Base-by-base conservation (phyloP, 805 yeast genomes). In the Lipomyces yamanashiensis region DNA sequence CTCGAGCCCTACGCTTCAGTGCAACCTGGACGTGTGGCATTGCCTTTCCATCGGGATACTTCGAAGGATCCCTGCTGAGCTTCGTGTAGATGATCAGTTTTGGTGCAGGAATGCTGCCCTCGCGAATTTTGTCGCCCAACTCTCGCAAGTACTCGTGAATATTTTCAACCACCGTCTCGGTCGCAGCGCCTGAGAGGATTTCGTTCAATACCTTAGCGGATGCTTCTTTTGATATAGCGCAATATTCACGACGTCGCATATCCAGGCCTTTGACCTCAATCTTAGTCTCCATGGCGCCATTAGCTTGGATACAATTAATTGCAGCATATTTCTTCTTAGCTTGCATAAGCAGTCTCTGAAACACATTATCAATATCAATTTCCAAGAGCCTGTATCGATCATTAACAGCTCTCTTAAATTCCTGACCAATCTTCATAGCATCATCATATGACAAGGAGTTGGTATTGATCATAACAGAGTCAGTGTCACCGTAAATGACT, bases 281-380 rank as follows among this genome's bases (percentile, higher is more conserved):
- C 19, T 78, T 74, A 6, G 86, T 78, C 56, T 77, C 80, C 62
- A 87, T 85, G 10, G 84, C 83, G 10, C 91, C 88, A 68, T 77
- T 70, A 81, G 81, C 58, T 75, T 78, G 64, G 80, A 83, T 75
- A 37, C 84, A 84, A 71, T 86, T 88, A 79, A 92, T 80, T 0
- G 98, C 98, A 8, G 99, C 99, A 74, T 95, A 95, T 78, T 95
- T 95, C 84, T 95, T 95, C 80, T 95, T 95, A n/a, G 97, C 90
- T 74, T 91, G 96, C 57, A 95, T 79, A 61, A 95, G 80, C 58
- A 95, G 79, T 68, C 90, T 85, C 72, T 90, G 88, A 79, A 91
- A 95, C 0, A 92, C 92, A 72, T 93, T 92, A 78, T 95, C 99
- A 69, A 90, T 92, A 73, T 95, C 99, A 72, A 95, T 91, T 74